These are phyloP conservation scores for Pochonia chlamydosporia DNA, from an alignment of 2,329 filamentous ascomycete genomes.

Conservation along the genomic window DNA sequence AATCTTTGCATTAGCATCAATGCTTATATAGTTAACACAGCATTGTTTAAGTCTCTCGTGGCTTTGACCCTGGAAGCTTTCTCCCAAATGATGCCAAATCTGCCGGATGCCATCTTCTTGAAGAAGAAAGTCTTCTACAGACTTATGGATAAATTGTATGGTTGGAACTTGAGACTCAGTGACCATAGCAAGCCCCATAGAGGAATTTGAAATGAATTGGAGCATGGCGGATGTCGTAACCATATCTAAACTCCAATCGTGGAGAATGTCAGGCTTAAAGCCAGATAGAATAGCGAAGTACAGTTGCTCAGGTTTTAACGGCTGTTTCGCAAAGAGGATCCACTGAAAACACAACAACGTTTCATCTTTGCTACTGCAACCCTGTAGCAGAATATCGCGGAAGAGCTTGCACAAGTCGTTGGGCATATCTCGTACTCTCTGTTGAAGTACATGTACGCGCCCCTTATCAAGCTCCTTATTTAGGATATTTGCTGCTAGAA, in stretches of 20 bases:
- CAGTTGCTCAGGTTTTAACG: conserved; percentile 37
- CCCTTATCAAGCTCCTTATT: conserved; percentile 14
- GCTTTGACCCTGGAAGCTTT: background rate
- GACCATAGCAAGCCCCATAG: conserved; percentile 18
- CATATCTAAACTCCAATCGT: no score
- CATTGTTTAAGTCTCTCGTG: background rate
- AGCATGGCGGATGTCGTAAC: background rate
- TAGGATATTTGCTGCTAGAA: conserved; percentile 3
- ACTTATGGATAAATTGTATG: conserved; percentile 26
- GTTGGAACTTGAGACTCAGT: conserved; percentile 21
- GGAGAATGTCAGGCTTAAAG: no score
- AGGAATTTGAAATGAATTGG: conserved; percentile 11
- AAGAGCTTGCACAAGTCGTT: conserved; percentile 41
- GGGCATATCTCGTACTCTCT: conserved; percentile 28
- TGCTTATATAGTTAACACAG: background rate
- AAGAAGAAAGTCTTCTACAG: conserved; percentile 25
- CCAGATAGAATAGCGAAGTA: conserved; percentile 25
- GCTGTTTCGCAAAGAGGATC: conserved; percentile 43
- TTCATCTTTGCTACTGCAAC: conserved; percentile 32
- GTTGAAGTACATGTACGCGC: conserved; percentile 14
- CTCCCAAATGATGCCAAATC: conserved; percentile 5
- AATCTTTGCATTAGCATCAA: no score
- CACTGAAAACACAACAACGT: conserved; percentile 42
- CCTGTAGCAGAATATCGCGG: conserved; percentile 41
- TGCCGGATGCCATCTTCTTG: no score